Conservation (phyloP, 495 filamentous ascomycete species). For the Glonium stellatum region DNA sequence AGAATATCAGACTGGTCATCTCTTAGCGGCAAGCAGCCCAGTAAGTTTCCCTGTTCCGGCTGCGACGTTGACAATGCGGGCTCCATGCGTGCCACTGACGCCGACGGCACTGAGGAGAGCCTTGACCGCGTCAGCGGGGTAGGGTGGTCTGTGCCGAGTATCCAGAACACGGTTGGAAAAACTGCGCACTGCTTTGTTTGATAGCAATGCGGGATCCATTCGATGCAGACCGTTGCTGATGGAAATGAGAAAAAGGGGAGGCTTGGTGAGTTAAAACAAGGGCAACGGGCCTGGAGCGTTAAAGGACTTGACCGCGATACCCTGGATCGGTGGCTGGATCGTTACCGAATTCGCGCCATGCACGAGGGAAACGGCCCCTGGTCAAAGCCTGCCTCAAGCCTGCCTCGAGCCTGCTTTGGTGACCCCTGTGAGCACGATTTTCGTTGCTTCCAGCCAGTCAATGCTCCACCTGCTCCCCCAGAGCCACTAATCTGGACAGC, state of each 20-base stretch:
- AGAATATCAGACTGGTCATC: constrained; percentile 49
- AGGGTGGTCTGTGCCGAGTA: constrained; percentile 56
- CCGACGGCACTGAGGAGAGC: constrained; percentile 45
- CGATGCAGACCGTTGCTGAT: not conserved
- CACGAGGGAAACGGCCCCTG: not conserved
- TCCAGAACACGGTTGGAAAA: constrained; percentile 53
- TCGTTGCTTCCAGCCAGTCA: not conserved
- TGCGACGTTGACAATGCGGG: constrained; percentile 54
- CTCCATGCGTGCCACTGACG: constrained; percentile 37
- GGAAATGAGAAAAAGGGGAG: not conserved
- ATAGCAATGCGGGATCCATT: constrained; percentile 10
- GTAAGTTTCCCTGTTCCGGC: constrained; percentile 65
- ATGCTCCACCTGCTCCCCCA: not conserved
- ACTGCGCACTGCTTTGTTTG: constrained; percentile 29
- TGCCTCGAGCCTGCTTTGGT: no score
- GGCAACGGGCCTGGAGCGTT: no score
- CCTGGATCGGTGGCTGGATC: not conserved
- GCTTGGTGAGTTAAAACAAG: no score
- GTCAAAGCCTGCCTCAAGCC: not conserved
- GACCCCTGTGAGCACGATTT: not conserved
- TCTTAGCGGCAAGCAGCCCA: constrained; percentile 46
- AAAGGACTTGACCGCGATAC: no score
- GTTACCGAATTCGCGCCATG: not conserved
- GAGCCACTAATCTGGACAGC: not conserved
- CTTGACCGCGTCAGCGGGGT: constrained; percentile 48